Evolutionary conservation across 2,329 filamentous ascomycete species (phyloP).

Genomic region (Hypoxylon sp.): DNA sequence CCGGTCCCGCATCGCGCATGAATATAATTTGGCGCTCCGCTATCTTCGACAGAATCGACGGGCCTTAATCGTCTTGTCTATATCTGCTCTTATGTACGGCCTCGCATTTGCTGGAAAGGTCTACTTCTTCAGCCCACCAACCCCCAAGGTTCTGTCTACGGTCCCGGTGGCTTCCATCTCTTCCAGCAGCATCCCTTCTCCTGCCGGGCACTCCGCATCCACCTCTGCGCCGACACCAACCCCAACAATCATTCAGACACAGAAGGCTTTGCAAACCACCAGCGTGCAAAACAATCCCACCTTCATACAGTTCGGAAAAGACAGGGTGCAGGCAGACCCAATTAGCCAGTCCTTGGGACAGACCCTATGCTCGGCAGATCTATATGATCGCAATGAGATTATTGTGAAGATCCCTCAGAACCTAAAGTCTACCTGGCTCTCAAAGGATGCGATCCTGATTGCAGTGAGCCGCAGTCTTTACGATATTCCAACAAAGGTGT

Average conservation of each 20-base stretch:
- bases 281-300: conserved; percentile 48
- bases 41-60: conserved; percentile 32
- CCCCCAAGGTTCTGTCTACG: conserved; percentile 42
- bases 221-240: conserved; percentile 40
- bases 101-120: conserved; percentile 36
- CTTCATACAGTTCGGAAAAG: conserved; percentile 54
- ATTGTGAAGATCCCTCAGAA: conserved; percentile 61
- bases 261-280: conserved; percentile 46
- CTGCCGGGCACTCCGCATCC: conserved; percentile 35
- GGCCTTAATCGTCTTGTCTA: conserved; percentile 30
- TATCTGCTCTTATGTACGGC: conserved; percentile 35
- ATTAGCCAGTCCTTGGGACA: conserved; percentile 43
- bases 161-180: conserved; percentile 47
- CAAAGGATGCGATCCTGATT: conserved; percentile 64
- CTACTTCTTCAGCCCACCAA: conserved; percentile 29
- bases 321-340: conserved; percentile 43
- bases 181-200: conserved; percentile 36
- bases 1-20: neutral
- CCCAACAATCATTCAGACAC: conserved; percentile 44
- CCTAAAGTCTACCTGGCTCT: conserved; percentile 63
- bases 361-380: conserved; percentile 56
- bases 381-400: conserved; percentile 59
- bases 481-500: conserved; percentile 59
- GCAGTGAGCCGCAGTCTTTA: conserved; percentile 60
- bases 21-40: conserved; percentile 9